These are phyloP conservation scores for Ogataea allantospora DNA, from an alignment of 805 yeast species.

Conservation along the genomic window DNA sequence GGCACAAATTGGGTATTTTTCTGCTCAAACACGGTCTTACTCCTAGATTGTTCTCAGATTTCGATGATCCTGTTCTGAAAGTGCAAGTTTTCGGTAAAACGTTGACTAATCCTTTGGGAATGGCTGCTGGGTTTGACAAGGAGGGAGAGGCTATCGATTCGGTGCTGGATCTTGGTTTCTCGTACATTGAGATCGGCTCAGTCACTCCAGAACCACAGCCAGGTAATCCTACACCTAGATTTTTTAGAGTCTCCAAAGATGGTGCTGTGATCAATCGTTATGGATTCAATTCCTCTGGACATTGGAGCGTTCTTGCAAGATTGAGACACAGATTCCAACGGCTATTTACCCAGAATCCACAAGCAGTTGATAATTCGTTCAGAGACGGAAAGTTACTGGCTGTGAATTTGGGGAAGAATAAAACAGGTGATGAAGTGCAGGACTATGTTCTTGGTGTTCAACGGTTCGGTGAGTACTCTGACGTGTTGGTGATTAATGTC, in stretches of 20 bases:
- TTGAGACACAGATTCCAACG: constrained; percentile 61
- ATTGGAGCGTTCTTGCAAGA: constrained; percentile 66
- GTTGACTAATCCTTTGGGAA: constrained; percentile 77
- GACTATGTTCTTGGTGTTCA: constrained; percentile 86
- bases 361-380: constrained; percentile 41
- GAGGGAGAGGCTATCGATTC: constrained; percentile 89
- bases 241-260: constrained; percentile 81
- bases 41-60: constrained; percentile 59
- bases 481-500: constrained; percentile 85
- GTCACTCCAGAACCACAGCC: constrained; percentile 92
- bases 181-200: constrained; percentile 90
- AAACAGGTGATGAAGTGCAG: constrained; percentile 82
- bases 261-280: constrained; percentile 91
- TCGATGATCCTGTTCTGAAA: constrained; percentile 49
- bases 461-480: constrained; percentile 79
- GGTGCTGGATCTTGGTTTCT: constrained; percentile 73
- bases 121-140: constrained; percentile 96
- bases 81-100: constrained; percentile 64
- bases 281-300: constrained; percentile 93
- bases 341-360: constrained; percentile 29
- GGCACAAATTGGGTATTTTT: constrained; percentile 75
- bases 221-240: constrained; percentile 92
- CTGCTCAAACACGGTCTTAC: constrained; percentile 64
- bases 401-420: constrained; percentile 89
- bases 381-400: constrained; percentile 67